Percentiles rank a stretch among this genome's conserved stretches.
These are phyloP conservation scores for Carex kokanica DNA, from an alignment of 176 grass and related monocot species.

Conservation along the genomic window DNA sequence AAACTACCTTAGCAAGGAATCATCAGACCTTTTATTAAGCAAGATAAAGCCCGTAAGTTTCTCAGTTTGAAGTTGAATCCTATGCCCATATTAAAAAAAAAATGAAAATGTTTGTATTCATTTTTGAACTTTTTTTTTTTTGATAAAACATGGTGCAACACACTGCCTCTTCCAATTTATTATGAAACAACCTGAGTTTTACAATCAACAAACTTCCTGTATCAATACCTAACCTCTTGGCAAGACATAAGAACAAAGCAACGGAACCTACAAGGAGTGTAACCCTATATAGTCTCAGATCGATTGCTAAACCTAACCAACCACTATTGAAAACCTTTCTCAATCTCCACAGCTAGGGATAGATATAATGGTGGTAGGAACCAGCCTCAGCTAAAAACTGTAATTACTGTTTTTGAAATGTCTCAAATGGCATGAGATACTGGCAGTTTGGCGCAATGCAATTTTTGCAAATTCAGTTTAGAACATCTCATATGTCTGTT, in stretches of 20 bases:
- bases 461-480: neutral
- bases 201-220: neutral
- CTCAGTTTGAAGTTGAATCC: conserved; percentile 17
- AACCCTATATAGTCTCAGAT: neutral
- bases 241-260: neutral
- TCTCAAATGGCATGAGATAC: neutral
- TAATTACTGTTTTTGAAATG: neutral
- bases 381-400: neutral
- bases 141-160: neutral
- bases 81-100: neutral
- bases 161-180: neutral
- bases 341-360: neutral
- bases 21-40: conserved; percentile 72
- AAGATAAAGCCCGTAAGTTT: conserved; percentile 72
- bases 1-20: conserved; percentile 88
- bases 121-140: neutral
- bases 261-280: neutral
- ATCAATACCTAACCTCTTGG: neutral
- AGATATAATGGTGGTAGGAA: neutral
- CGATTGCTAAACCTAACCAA: neutral
- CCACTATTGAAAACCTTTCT: neutral
- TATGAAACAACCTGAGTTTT: neutral
- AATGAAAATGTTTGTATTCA: neutral
- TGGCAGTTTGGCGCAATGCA: neutral
- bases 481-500: neutral